These are phyloP conservation scores for Grigorovia transvaalensis DNA, from an alignment of 805 yeast species.

Conservation along the genomic window DNA sequence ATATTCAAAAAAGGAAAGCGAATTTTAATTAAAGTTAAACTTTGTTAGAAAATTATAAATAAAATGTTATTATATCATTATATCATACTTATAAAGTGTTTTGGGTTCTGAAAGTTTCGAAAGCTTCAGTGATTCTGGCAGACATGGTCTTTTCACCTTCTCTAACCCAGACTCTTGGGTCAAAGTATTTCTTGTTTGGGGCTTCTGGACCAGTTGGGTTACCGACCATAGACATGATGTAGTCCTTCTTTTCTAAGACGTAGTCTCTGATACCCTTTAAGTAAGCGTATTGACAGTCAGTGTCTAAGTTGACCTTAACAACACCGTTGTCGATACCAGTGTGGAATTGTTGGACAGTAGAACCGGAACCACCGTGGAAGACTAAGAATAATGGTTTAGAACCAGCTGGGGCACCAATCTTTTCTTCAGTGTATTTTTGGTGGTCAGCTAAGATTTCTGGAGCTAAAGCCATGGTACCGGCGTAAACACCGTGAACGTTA, in stretches of 20 bases:
- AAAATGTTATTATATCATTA: neutral
- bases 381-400: conserved; percentile 82
- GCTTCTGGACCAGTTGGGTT: conserved; percentile 99
- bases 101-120: conserved; percentile 76
- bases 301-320: conserved; percentile 97
- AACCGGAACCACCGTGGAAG: conserved; percentile 99
- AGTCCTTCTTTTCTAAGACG: conserved; percentile 92
- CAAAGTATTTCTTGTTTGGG: conserved; percentile 99
- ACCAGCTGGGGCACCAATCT: conserved; percentile 40
- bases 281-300: conserved; percentile 98
- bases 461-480: conserved; percentile 90
- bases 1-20: neutral
- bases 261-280: conserved; percentile 94
- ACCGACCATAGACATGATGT: conserved; percentile 81
- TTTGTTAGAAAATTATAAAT: neutral
- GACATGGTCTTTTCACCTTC: conserved; percentile 99
- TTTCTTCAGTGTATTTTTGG: conserved; percentile 76
- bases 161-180: conserved; percentile 99
- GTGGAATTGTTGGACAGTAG: conserved; percentile 83
- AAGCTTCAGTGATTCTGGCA: conserved; percentile 72
- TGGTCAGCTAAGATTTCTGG: conserved; percentile 94
- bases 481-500: conserved; percentile 99
- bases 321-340: conserved; percentile 89
- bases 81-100: conserved; percentile 38
- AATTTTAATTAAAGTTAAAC: neutral